Conservation (phyloP, 148 eudicot species). For the Amaranthus hypochondriacus region DNA sequence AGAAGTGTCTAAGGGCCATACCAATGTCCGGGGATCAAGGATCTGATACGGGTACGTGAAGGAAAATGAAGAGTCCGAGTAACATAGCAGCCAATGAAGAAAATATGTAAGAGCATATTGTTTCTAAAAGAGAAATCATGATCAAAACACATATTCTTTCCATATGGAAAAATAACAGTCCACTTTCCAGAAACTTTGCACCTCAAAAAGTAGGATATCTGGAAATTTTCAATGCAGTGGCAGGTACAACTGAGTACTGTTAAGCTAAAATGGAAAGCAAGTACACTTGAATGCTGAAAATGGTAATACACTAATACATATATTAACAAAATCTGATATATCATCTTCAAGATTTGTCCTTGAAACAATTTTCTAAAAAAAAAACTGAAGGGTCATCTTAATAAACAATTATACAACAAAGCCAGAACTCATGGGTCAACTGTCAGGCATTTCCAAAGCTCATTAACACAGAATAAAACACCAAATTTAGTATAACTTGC, state of each 20-base stretch:
- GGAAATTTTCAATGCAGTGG: constrained; percentile 15
- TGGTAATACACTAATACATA: constrained; percentile 20
- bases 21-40: too few relatives aligned
- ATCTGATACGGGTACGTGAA: too few relatives aligned
- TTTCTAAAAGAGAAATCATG: constrained; percentile 17
- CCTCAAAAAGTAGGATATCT: constrained; percentile 11
- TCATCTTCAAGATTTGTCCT: background rate
- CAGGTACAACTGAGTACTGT: background rate
- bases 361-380: constrained; percentile 7
- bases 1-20: too few relatives aligned
- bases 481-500: background rate
- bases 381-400: background rate
- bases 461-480: background rate
- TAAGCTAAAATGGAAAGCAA: constrained; percentile 5
- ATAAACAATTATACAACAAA: constrained; percentile 14
- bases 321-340: constrained; percentile 4
- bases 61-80: too few relatives aligned
- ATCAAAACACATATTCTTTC: constrained; percentile 8
- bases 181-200: constrained; percentile 19
- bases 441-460: constrained; percentile 13
- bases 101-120: constrained; percentile 1
- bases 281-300: constrained; percentile 17
- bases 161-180: background rate
- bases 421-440: constrained; percentile 11
- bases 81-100: background rate